A percentile compares a stretch with the other conserved stretches of the same genome.
phyloP scores from a whole-genome alignment of 1,284 basidiomycete genomes.

The Cryptococcus floricola region DNA sequence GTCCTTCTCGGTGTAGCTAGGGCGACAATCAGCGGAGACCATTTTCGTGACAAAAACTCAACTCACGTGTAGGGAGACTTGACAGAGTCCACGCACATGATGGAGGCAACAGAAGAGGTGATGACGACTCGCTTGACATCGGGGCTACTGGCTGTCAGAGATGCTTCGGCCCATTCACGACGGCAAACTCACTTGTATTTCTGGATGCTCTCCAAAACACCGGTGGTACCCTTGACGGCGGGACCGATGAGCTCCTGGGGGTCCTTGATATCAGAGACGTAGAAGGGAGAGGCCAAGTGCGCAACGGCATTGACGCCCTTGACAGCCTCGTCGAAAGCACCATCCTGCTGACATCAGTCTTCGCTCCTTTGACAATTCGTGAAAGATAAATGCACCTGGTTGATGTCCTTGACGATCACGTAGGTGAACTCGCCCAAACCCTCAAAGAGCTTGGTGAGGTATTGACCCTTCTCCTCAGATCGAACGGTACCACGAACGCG shows the following conservation, averaged over 20 bases:
- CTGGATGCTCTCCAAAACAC: slow-evolving; percentile 57
- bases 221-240: slow-evolving; percentile 61
- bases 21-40: neutral
- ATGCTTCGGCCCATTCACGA: neutral
- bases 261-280: slow-evolving; percentile 36
- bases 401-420: slow-evolving; percentile 58
- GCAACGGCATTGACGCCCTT: slow-evolving; percentile 61
- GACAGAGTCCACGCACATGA: slow-evolving; percentile 40
- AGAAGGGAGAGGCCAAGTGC: slow-evolving; percentile 32
- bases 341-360: slow-evolving; percentile 48
- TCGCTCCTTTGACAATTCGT: neutral
- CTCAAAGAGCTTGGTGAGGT: slow-evolving; percentile 53
- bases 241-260: slow-evolving; percentile 58
- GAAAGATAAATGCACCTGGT: slow-evolving; percentile 43
- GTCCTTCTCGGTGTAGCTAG: slow-evolving; percentile 48
- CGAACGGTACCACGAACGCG: slow-evolving; percentile 59
- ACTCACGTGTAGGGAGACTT: slow-evolving; percentile 1
- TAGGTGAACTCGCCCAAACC: slow-evolving; percentile 51
- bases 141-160: slow-evolving; percentile 27
- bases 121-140: slow-evolving; percentile 64
- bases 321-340: slow-evolving; percentile 64
- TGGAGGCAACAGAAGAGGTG: slow-evolving; percentile 59
- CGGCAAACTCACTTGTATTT: slow-evolving; percentile 52
- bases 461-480: slow-evolving; percentile 53
- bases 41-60: neutral